Evolutionary conservation across 2,329 filamentous ascomycete genomes (phyloP).

Genomic region (Colletotrichum gigasporum): DNA sequence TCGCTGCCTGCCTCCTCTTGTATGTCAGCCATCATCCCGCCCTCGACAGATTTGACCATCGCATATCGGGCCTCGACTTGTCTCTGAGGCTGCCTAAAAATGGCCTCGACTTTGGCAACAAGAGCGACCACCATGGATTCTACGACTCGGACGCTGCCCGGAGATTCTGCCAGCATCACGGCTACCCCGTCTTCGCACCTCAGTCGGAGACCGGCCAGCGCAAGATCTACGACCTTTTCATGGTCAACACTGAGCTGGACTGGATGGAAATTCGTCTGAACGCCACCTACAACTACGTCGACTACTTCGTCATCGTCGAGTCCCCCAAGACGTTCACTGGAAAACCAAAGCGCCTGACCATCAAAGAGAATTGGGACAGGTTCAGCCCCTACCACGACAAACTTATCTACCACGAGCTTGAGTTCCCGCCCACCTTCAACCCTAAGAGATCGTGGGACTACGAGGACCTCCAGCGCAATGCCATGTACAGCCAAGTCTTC

Average conservation of each 20-base stretch:
- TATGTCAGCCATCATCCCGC: conserved; percentile 28
- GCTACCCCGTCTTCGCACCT: conserved; percentile 42
- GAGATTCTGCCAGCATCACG: conserved; percentile 43
- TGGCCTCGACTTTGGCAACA: conserved; percentile 6
- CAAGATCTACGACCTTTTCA: conserved; percentile 69
- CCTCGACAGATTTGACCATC: conserved; percentile 29
- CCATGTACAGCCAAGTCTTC: conserved; percentile 67
- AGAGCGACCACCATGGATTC: conserved; percentile 30
- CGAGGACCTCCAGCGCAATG: conserved; percentile 64
- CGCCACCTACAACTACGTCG: conserved; percentile 65
- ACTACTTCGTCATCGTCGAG: conserved; percentile 74
- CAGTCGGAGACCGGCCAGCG: conserved; percentile 41
- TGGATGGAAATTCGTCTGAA: conserved; percentile 72
- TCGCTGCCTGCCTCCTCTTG: conserved; percentile 11
- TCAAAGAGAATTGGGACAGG: conserved; percentile 61
- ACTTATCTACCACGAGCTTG: conserved; percentile 62
- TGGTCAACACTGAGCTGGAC: conserved; percentile 72
- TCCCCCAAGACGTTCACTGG: conserved; percentile 67
- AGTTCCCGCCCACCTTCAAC: conserved; percentile 17
- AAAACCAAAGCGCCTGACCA: conserved; percentile 61
- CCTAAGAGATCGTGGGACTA: conserved; percentile 53
- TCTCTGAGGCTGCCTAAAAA: conserved; percentile 19
- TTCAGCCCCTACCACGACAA: conserved; percentile 65
- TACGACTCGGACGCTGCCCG: conserved; percentile 41
- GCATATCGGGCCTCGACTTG: conserved; percentile 18